These are phyloP conservation scores for Aspergillus niger DNA, from an alignment of 2,329 filamentous ascomycete species.

Conservation along the genomic window DNA sequence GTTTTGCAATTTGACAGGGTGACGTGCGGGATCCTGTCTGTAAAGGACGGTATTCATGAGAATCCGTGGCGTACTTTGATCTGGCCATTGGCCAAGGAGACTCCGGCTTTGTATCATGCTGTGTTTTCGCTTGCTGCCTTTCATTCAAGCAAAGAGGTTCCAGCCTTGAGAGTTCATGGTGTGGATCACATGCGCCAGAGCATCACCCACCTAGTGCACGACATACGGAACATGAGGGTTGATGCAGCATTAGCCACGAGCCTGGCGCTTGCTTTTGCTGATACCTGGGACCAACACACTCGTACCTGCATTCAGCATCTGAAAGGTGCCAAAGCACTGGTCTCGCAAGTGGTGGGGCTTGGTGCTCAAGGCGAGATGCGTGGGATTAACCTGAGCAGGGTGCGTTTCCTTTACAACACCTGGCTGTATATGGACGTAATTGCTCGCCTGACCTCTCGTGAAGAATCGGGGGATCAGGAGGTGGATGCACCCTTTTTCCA, in stretches of 20 bases:
- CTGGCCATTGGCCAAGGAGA: conserved; percentile 67
- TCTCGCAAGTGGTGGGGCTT: conserved; percentile 59
- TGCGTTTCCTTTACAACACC: conserved; percentile 69
- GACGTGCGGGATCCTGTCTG: conserved; percentile 70
- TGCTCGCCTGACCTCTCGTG: conserved; percentile 64
- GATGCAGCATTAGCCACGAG: conserved; percentile 71
- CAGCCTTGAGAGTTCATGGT: conserved; percentile 61
- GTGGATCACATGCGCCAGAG: conserved; percentile 70
- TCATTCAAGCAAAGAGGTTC: conserved; percentile 62
- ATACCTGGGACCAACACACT: conserved; percentile 71
- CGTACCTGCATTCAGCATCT: conserved; percentile 70
- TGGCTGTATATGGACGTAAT: conserved; percentile 77
- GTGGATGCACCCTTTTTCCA: conserved; percentile 43
- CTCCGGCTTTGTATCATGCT: conserved; percentile 67
- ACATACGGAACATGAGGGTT: conserved; percentile 64
- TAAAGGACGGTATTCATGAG: conserved; percentile 68
- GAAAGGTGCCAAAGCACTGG: conserved; percentile 65
- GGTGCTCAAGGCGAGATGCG: conserved; percentile 36
- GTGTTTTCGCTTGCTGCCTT: conserved; percentile 70
- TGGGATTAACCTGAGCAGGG: conserved; percentile 54
- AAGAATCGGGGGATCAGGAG: conserved; percentile 57
- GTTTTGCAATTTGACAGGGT: conserved; percentile 64
- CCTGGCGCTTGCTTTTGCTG: conserved; percentile 67
- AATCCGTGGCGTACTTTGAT: conserved; percentile 72
- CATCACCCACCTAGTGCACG: conserved; percentile 59